These are phyloP conservation scores for Fomitopsis schrenkii DNA, from an alignment of 1,284 basidiomycete genomes.

Conservation along the genomic window DNA sequence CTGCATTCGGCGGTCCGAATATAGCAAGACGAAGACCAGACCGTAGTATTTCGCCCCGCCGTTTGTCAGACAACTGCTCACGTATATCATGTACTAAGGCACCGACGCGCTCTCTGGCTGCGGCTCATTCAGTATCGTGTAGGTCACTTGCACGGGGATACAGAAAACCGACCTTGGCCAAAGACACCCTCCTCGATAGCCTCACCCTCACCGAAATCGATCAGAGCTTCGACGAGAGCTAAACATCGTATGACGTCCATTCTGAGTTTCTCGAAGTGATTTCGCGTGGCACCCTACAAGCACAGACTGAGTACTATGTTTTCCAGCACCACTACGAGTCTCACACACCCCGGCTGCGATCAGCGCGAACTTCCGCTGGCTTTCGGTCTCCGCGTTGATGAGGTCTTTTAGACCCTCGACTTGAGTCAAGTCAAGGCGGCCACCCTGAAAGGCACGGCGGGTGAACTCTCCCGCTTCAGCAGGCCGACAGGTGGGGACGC, in stretches of 20 bases:
- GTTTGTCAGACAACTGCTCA: slow-evolving; percentile 58
- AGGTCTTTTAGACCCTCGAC: slow-evolving; percentile 83
- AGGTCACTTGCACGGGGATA: neutral
- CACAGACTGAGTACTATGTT: neutral
- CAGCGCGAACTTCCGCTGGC: slow-evolving; percentile 72
- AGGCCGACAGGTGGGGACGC: slow-evolving; percentile 58
- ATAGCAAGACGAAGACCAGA: slow-evolving; percentile 80
- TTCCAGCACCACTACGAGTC: neutral
- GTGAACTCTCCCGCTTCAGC: slow-evolving; percentile 89
- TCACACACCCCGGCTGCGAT: slow-evolving; percentile 55
- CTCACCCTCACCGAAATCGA: slow-evolving; percentile 90
- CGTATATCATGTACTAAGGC: slow-evolving; percentile 48
- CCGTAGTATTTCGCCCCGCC: slow-evolving; percentile 80
- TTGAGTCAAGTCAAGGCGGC: slow-evolving; percentile 79
- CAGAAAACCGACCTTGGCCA: slow-evolving; percentile 46
- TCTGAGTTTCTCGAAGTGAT: slow-evolving; percentile 61
- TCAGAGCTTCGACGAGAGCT: slow-evolving; percentile 79
- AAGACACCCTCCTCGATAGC: slow-evolving; percentile 78
- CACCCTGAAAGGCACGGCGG: slow-evolving; percentile 73
- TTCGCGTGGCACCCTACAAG: slow-evolving; percentile 53
- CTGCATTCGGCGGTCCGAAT: slow-evolving; percentile 88
- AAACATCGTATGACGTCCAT: slow-evolving; percentile 64
- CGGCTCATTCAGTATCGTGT: neutral
- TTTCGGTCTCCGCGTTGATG: slow-evolving; percentile 82
- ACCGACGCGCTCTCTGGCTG: slow-evolving; percentile 47